Base-by-base conservation (phyloP, 192 early-diverging fungal species). In the Chytriomyces sp. region DNA sequence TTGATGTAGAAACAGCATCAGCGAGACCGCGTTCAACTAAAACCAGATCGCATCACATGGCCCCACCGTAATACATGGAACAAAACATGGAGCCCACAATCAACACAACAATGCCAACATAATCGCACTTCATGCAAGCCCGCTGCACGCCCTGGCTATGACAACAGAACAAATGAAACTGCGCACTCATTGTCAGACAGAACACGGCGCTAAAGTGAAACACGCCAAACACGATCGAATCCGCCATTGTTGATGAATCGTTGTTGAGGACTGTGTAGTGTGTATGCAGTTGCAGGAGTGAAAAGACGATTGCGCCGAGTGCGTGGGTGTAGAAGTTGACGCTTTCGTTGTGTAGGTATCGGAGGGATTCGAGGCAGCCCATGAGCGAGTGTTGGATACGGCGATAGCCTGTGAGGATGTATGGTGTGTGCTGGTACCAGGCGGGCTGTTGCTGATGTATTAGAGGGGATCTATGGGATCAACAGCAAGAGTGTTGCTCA, bases 271-370 rank as follows among this genome's bases (percentile, higher is more conserved):
- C 59, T 16, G 43, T 44, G 45, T 43, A 28, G 18, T 45, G 62
- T 13, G 79, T 73, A 44, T 46, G 77, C 18, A 71, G 65, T 69
- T 89, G 28, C 13, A 75, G 79, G 46, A 9, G 78, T 66, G 53
- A 86, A 71, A 76, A 96, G 91, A 0, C 69, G 75, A 88, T 7
- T 2, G 91, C 86, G 26, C 94, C 97, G 9, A 92, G n/a, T 1
- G 94, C 74, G 75, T 98, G 97, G 16, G 93, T 88, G 86, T 92
- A 93, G 66, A 98, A 93, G 80, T 98, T 98, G 59, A 93, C 96
- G 50, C 90, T 92, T 81, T 98, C 97, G 79, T 98, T 98, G 83
- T 98, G 95, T 23, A 95, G 62, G 82, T 93, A 96, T 23, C 90
- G 84, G 69, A 95, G 77, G 9, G 94, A 92, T 18, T 86, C 82